Evolutionary conservation across 1,139 yeast genomes (phyloP).

Genomic region (Debaryomyces udenii): DNA sequence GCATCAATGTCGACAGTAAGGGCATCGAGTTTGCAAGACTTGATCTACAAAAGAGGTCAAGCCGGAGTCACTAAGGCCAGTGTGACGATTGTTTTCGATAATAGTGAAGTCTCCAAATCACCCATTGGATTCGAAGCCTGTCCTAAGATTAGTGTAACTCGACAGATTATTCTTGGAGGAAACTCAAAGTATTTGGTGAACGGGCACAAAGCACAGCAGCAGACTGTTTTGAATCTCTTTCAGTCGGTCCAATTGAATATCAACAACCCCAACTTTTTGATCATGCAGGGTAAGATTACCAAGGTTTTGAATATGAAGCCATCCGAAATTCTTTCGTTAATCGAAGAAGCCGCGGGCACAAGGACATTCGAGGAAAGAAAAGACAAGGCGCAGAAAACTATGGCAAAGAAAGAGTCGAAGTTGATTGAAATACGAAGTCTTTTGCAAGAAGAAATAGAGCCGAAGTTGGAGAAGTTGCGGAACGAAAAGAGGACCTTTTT

Average conservation of each 20-base stretch:
- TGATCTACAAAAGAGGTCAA: slow-evolving; percentile 95
- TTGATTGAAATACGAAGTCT: slow-evolving; percentile 74
- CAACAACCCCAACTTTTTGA: slow-evolving; percentile 93
- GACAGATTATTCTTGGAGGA: slow-evolving; percentile 91
- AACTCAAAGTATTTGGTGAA: slow-evolving; percentile 89
- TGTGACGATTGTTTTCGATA: slow-evolving; percentile 94
- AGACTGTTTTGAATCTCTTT: slow-evolving; percentile 84
- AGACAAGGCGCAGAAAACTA: slow-evolving; percentile 88
- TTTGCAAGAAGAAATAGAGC: slow-evolving; percentile 86
- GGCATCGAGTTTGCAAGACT: slow-evolving; percentile 90
- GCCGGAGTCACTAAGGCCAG: slow-evolving; percentile 98
- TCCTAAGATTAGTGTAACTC: slow-evolving; percentile 83
- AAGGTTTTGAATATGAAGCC: slow-evolving; percentile 97
- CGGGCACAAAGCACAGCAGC: slow-evolving; percentile 97
- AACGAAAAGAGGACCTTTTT: slow-evolving; percentile 79
- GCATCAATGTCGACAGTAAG: slow-evolving; percentile 92
- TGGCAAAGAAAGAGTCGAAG: slow-evolving; percentile 87
- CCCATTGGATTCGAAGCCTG: slow-evolving; percentile 89
- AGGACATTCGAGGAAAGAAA: slow-evolving; percentile 92
- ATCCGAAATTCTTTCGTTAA: slow-evolving; percentile 79
- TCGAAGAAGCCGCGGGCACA: slow-evolving; percentile 99
- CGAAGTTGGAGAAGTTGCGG: slow-evolving; percentile 80
- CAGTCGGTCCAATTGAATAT: slow-evolving; percentile 95
- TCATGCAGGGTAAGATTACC: slow-evolving; percentile 98
- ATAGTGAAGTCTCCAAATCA: slow-evolving; percentile 69